Evolutionary conservation across 2,329 filamentous ascomycete species (phyloP).

Genomic region (Mycosphaerella sp.): DNA sequence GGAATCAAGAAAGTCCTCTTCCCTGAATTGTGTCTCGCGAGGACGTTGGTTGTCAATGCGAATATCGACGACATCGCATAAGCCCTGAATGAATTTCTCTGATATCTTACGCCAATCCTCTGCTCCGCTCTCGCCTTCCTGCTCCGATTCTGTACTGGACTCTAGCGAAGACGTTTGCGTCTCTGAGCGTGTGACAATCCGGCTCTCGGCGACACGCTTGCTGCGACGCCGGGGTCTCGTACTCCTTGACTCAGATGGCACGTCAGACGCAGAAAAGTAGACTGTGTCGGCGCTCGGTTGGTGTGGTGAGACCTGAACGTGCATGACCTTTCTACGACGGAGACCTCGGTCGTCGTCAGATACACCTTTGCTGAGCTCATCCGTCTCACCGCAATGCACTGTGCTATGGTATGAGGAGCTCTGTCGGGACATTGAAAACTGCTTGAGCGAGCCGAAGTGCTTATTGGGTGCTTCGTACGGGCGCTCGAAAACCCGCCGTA

Average conservation of each 20-base stretch:
- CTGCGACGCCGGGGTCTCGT: conserved; percentile 27
- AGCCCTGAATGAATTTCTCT: conserved; percentile 53
- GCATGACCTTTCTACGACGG: conserved; percentile 19
- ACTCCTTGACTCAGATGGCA: conserved; percentile 8
- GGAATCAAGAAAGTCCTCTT: conserved; percentile 65
- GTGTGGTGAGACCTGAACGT: conserved; percentile 26
- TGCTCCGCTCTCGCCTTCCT: conserved; percentile 33
- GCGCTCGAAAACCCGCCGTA: conserved; percentile 62
- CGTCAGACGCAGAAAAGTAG: conserved; percentile 21
- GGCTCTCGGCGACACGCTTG: conserved; percentile 26
- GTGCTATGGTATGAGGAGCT: conserved; percentile 9
- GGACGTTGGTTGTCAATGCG: conserved; percentile 71
- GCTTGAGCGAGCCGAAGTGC: conserved; percentile 39
- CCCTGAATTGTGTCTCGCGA: conserved; percentile 60
- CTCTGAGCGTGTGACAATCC: conserved; percentile 19
- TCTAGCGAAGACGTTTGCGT: conserved; percentile 21
- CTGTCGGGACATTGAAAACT: conserved; percentile 40
- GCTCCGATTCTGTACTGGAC: conserved; percentile 27
- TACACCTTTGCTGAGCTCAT: conserved; percentile 14
- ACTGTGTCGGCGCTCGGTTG: conserved; percentile 25
- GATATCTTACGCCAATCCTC: conserved; percentile 30
- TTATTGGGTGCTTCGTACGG: conserved; percentile 41
- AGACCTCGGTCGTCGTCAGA: conserved; percentile 11
- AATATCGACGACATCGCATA: conserved; percentile 65
- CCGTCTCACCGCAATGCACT: conserved; percentile 3